These are phyloP conservation scores for Barnettozyma sucrosica DNA, from an alignment of 805 yeast genomes.

Conservation along the genomic window DNA sequence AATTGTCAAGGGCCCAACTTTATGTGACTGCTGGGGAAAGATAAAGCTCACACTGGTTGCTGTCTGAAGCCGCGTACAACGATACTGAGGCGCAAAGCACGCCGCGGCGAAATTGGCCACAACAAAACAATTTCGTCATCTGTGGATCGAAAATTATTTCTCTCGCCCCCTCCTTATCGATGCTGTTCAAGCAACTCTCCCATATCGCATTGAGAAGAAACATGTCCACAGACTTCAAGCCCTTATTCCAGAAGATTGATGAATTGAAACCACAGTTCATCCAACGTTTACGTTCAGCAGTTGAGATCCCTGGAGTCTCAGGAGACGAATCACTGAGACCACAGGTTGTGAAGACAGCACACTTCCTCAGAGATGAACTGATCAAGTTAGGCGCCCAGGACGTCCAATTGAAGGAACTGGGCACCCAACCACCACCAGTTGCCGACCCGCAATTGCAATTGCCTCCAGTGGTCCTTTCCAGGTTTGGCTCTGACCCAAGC, in stretches of 20 bases:
- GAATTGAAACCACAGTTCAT: conserved; percentile 72
- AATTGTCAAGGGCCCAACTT: no score
- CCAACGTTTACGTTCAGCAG: conserved; percentile 71
- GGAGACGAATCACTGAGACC: conserved; percentile 87
- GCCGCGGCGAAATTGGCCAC: background rate
- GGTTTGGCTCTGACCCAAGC: conserved; percentile 72
- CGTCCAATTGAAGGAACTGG: conserved; percentile 75
- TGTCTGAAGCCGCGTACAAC: background rate
- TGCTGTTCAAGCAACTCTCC: background rate
- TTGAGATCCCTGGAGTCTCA: conserved; percentile 91
- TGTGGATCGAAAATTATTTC: background rate
- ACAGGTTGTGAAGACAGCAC: conserved; percentile 83
- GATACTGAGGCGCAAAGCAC: background rate
- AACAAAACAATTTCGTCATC: background rate
- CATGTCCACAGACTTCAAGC: conserved; percentile 13
- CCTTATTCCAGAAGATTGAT: conserved; percentile 38
- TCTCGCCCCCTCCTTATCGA: background rate
- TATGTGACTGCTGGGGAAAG: no score
- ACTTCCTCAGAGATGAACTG: conserved; percentile 69
- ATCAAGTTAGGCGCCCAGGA: conserved; percentile 71
- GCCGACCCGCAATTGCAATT: conserved; percentile 56
- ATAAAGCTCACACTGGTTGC: no score
- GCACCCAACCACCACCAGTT: conserved; percentile 91
- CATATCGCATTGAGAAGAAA: background rate
- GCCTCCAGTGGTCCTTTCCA: conserved; percentile 93